phyloP scores from a whole-genome alignment of 805 yeast species.

The Spathaspora passalidarum region DNA sequence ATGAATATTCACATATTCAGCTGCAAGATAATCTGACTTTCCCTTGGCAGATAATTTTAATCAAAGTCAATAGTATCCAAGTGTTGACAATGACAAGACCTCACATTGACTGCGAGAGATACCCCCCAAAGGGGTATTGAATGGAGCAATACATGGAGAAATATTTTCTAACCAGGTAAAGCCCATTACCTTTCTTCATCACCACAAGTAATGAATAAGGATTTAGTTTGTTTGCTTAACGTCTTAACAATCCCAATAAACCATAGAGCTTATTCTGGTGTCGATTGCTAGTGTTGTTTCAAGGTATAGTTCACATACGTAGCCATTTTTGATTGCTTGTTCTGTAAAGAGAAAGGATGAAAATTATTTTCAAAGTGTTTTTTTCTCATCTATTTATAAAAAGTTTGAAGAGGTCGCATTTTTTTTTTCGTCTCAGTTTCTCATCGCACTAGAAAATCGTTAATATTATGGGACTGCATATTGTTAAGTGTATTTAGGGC shows the following conservation, averaged over 20 bases:
- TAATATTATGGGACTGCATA: not conserved
- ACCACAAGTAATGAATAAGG: slow-evolving; percentile 1
- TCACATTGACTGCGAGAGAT: slow-evolving; percentile 10
- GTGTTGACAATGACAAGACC: slow-evolving; percentile 13
- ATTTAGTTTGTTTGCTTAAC: slow-evolving; percentile 4
- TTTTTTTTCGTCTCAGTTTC: not conserved
- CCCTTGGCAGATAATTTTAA: slow-evolving; percentile 27
- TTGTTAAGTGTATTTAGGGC: not conserved
- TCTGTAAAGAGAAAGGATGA: slow-evolving; percentile 1
- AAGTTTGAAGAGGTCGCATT: not conserved
- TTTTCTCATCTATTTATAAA: slow-evolving; percentile 1
- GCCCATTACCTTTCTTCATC: slow-evolving; percentile 6
- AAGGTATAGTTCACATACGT: slow-evolving; percentile 24
- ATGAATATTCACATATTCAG: slow-evolving; percentile 16
- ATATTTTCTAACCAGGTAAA: slow-evolving; percentile 3
- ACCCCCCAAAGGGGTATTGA: slow-evolving; percentile 10
- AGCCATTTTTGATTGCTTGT: slow-evolving; percentile 24
- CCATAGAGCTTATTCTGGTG: not conserved
- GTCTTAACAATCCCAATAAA: slow-evolving; percentile 7
- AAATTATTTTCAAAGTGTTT: not conserved
- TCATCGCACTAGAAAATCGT: not conserved
- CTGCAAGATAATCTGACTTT: slow-evolving; percentile 43
- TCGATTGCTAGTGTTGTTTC: not conserved
- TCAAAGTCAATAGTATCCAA: slow-evolving; percentile 11
- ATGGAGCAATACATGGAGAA: slow-evolving; percentile 7